Evolutionary conservation across 2,329 filamentous ascomycete genomes (phyloP).

Genomic region (Stachybotrys elegans): DNA sequence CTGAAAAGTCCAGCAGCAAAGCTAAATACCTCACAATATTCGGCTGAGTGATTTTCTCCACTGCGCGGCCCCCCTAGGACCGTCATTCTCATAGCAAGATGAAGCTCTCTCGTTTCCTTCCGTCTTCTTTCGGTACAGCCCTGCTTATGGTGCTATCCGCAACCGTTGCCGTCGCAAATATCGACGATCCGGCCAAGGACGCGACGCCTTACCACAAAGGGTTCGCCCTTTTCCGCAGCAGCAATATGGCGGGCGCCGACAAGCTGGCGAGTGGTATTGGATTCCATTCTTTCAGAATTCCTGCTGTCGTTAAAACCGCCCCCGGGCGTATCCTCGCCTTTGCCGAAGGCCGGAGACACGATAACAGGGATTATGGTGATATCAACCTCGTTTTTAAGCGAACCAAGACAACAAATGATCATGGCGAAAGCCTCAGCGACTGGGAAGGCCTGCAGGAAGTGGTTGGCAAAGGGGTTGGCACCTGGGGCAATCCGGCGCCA

Average conservation of each 20-base stretch:
- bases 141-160: too few species aligned
- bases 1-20: too few species aligned
- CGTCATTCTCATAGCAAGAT: too few species aligned
- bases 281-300: constrained; percentile 23
- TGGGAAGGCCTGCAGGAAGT: constrained; percentile 20
- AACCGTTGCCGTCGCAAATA: neutral
- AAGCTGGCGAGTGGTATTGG: constrained; percentile 18
- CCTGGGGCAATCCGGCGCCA: constrained; percentile 24
- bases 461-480: constrained; percentile 15
- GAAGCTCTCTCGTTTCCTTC: too few species aligned
- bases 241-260: constrained; percentile 19
- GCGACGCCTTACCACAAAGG: constrained; percentile 12
- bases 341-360: constrained; percentile 18
- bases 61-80: too few species aligned
- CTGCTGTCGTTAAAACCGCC: constrained; percentile 16
- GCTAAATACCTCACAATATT: too few species aligned
- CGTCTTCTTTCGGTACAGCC: too few species aligned
- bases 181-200: neutral
- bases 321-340: constrained; percentile 20
- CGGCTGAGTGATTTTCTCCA: too few species aligned
- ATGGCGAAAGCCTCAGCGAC: constrained; percentile 14
- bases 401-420: constrained; percentile 15
- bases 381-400: constrained; percentile 24
- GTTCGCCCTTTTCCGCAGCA: constrained; percentile 19
- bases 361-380: constrained; percentile 20